A percentile compares a stretch with the other conserved stretches of the same genome.
Conservation (phyloP, 1,139 yeast genomes). For the Hansenula sp. region DNA sequence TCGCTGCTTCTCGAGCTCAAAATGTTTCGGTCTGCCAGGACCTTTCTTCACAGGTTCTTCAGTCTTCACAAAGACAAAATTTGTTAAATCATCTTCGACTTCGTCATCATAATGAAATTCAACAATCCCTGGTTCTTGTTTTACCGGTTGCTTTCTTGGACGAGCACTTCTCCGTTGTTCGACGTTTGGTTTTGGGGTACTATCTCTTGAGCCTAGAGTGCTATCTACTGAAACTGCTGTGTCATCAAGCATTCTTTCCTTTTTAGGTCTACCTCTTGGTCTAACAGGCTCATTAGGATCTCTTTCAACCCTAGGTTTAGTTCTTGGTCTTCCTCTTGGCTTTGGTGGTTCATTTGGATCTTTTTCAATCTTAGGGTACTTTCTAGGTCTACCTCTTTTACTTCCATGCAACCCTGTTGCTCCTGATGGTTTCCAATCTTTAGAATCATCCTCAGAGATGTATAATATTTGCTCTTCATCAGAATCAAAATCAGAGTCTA, state of each 20-base stretch:
- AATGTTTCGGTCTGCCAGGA: constrained; percentile 1
- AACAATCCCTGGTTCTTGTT: neutral
- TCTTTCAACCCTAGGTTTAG: neutral
- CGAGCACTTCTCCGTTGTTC: no score
- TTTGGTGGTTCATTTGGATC: neutral
- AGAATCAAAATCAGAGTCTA: neutral
- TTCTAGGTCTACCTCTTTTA: neutral
- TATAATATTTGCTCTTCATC: neutral
- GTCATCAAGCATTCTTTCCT: neutral
- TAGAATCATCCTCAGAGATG: neutral
- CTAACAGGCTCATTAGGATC: neutral
- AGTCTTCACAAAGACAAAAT: neutral
- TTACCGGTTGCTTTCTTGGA: neutral
- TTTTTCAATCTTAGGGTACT: neutral
- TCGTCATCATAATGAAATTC: constrained; percentile 1
- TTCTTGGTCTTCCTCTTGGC: constrained; percentile 3
- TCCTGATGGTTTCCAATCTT: neutral
- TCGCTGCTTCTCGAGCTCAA: constrained; percentile 1
- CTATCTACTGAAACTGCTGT: no score
- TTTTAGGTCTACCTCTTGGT: neutral
- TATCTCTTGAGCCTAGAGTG: no score
- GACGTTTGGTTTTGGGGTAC: no score
- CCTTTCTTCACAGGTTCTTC: neutral
- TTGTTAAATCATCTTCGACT: constrained; percentile 1
- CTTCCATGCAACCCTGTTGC: neutral